A percentile compares a stretch with the other conserved stretches of the same genome.
These are phyloP conservation scores for Vicia sativa DNA, from an alignment of 306 rosid species.

Conservation along the genomic window DNA sequence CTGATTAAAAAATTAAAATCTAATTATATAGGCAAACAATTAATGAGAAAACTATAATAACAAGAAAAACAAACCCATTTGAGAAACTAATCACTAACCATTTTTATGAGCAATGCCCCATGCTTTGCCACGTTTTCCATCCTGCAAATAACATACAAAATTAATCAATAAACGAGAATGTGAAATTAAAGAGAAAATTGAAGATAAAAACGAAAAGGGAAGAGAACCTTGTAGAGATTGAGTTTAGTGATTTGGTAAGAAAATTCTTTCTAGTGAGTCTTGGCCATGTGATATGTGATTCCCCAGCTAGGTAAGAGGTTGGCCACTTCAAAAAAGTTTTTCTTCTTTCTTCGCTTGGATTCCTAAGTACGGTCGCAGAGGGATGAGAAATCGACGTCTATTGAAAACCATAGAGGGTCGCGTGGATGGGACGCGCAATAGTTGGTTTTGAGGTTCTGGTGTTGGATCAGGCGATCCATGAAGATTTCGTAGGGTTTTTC, in stretches of 20 bases:
- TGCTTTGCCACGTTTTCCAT: conserved; percentile 91
- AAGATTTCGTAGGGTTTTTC: conserved; percentile 36
- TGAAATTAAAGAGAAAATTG: background rate
- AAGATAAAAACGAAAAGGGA: background rate
- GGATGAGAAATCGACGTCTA: conserved; percentile 63
- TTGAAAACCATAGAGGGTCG: conserved; percentile 43
- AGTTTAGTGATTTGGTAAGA: no score
- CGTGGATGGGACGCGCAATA: conserved; percentile 11
- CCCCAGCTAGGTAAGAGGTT: conserved; percentile 95
- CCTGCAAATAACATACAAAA: conserved; percentile 48
- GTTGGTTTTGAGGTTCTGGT: background rate
- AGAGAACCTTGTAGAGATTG: no score
- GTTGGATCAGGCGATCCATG: conserved; percentile 27
- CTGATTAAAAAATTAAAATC: no score
- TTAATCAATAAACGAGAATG: background rate
- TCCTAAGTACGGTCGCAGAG: conserved; percentile 91
- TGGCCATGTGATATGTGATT: no score
- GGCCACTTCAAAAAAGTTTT: conserved; percentile 88
- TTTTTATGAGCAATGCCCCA: no score
- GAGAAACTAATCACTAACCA: conserved; percentile 63
- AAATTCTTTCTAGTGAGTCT: no score
- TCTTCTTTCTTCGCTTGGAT: conserved; percentile 81
- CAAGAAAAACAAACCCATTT: background rate
- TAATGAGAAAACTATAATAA: background rate
- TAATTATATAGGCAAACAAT: no score